phyloP scores from a whole-genome alignment of 495 filamentous ascomycete species.

The Evernia prunastri region DNA sequence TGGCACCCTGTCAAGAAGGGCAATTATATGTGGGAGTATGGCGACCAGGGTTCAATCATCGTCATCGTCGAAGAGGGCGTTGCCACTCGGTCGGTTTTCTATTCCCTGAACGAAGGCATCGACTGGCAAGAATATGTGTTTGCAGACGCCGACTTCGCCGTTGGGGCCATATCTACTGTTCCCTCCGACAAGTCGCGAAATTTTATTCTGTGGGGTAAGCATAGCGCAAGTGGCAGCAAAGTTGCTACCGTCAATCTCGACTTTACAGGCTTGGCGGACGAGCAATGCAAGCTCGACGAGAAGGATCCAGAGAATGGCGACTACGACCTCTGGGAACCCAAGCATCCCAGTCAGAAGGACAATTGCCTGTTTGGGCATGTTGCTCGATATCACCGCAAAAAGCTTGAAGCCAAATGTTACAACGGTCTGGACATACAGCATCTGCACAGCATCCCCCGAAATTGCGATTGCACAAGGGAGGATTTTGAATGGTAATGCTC shows the following conservation, averaged over 20 bases:
- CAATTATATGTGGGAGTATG: conserved; percentile 83
- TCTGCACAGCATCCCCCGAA: conserved; percentile 57
- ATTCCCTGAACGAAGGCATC: conserved; percentile 71
- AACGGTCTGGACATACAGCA: conserved; percentile 63
- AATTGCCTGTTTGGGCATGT: conserved; percentile 90
- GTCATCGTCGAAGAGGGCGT: conserved; percentile 64
- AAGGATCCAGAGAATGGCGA: conserved; percentile 48
- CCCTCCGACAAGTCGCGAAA: conserved; percentile 83
- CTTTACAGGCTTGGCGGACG: conserved; percentile 69
- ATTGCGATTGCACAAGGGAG: conserved; percentile 73
- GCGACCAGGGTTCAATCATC: conserved; percentile 86
- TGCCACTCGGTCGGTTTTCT: conserved; percentile 63
- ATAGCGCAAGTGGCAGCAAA: conserved; percentile 36
- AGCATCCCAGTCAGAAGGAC: conserved; percentile 64
- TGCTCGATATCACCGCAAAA: conserved; percentile 87
- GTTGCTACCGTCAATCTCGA: conserved; percentile 74
- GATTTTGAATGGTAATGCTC: conserved; percentile 90
- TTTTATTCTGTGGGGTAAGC: conserved; percentile 80
- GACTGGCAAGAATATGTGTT: conserved; percentile 73
- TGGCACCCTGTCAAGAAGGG: conserved; percentile 85
- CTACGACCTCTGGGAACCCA: conserved; percentile 79
- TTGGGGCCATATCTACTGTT: conserved; percentile 76
- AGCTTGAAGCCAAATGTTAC: conserved; percentile 62
- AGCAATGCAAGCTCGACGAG: conserved; percentile 62
- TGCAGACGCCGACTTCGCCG: conserved; percentile 55